Percentiles rank a stretch among this genome's conserved stretches.
Evolutionary conservation across 2,329 filamentous ascomycete genomes (phyloP).

Genomic region (Aspergillus versicolor): DNA sequence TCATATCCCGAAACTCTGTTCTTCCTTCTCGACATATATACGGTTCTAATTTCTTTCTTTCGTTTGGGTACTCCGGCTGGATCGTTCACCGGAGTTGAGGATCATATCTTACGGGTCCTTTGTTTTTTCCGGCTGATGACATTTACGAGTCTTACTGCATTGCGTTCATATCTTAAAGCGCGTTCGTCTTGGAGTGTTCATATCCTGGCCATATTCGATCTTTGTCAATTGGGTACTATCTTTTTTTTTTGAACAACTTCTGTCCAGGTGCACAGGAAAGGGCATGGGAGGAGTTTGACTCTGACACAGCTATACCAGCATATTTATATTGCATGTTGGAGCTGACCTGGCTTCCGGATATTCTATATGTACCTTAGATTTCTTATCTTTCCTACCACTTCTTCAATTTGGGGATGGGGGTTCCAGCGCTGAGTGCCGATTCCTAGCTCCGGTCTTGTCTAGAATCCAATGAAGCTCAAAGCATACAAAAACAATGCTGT

Average conservation of each 20-base stretch:
- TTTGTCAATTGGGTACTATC: constrained; percentile 10
- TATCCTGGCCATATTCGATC: constrained; percentile 10
- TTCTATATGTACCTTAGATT: constrained; percentile 19
- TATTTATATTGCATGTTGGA: constrained; percentile 18
- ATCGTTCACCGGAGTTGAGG: constrained; percentile 14
- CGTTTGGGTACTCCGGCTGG: constrained; percentile 10
- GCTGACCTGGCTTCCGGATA: constrained; percentile 7
- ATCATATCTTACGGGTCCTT: constrained; percentile 1
- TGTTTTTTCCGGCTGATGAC: constrained; percentile 15
- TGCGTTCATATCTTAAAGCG: constrained; percentile 14
- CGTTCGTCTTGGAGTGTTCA: constrained; percentile 5
- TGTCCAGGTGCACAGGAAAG: constrained; percentile 19
- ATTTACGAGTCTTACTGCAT: constrained; percentile 14
- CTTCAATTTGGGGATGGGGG: background rate
- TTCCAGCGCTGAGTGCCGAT: background rate
- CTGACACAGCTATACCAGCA: constrained; percentile 22
- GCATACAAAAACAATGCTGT: background rate
- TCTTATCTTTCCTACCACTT: constrained; percentile 7
- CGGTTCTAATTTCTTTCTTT: constrained; percentile 10
- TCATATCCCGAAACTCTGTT: background rate
- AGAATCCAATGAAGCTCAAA: constrained; percentile 3
- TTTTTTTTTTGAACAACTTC: constrained; percentile 10
- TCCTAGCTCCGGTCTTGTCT: background rate
- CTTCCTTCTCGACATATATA: background rate
- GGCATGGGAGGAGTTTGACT: constrained; percentile 23